Evolutionary conservation across 495 filamentous ascomycete genomes (phyloP), one percentile per base, ranked within the genome.

Genomic region (Penicillium turbatum): DNA sequence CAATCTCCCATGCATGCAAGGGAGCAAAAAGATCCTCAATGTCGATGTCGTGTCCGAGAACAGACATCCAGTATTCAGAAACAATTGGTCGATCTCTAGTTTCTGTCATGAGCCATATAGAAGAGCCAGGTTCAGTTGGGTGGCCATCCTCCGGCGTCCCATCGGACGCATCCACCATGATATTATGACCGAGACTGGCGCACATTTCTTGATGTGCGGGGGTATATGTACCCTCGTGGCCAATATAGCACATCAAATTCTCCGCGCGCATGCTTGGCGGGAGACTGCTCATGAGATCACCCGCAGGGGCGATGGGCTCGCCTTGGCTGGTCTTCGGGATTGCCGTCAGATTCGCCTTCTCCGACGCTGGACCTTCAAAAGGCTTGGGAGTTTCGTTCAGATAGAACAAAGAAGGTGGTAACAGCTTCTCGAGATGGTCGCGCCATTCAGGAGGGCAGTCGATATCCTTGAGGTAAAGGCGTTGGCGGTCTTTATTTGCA

Each of bases 91-190:
- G 87, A 60, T 98, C 92, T 59, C 89, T 88, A 12, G 84, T 88
- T 61, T 93, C 88, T 0, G 92, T 97, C 93, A 98, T 96, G 59
- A 97, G 93, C 93, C 93, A 98, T 35, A 98, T 83, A 1, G 93
- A 97, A 19, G 87, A 92, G 1, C 93, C 92, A 0, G 85, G 82
- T 53, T 81, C 86, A 55, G 91, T 89, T 17, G 68, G 71, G 52
- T 90, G 82, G 7, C 81, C 81, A 38, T 86, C 73, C 38, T 84
- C 82, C 17, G 69, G 66, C 3, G 75, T 64, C 1, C 72, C 70
- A 36, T 70, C 73, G 7, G 91, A 96, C 1, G 89, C 84, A 54
- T 96, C 87, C 2, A 98, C 89, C 93, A 98, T 98, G 47, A 98
- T 86, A 63, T 98, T 98, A 46, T 98, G 93, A 0, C 93, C 92